These are phyloP conservation scores for Coemansia sp. DNA, from an alignment of 192 early-diverging fungal species.

Conservation along the genomic window DNA sequence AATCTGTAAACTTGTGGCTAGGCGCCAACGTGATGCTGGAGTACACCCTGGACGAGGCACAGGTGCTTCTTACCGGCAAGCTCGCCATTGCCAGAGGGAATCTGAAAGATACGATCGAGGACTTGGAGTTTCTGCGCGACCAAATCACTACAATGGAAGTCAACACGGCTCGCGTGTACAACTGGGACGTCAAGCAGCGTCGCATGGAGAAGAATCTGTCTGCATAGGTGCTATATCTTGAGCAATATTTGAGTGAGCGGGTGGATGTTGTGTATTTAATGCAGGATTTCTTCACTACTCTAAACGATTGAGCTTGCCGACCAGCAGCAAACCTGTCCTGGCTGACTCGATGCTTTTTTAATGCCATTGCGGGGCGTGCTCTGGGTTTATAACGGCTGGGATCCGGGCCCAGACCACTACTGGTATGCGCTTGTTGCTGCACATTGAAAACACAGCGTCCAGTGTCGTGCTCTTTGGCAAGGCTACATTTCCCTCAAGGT, in stretches of 20 bases:
- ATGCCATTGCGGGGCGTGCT: constrained; percentile 28
- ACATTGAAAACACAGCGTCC: constrained; percentile 10
- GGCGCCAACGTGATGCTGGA: constrained; percentile 99
- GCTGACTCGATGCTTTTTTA: neutral
- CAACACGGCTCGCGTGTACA: constrained; percentile 94
- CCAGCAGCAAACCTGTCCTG: neutral
- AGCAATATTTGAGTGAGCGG: neutral
- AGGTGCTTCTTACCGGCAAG: constrained; percentile 74
- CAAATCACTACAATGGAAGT: constrained; percentile 99
- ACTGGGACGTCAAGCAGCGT: constrained; percentile 95
- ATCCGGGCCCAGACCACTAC: constrained; percentile 37
- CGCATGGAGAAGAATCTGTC: constrained; percentile 16
- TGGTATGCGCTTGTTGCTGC: constrained; percentile 14
- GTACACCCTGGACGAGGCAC: constrained; percentile 87
- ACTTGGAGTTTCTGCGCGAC: constrained; percentile 89
- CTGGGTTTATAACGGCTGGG: constrained; percentile 14
- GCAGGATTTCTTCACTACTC: neutral
- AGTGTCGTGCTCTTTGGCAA: constrained; percentile 29
- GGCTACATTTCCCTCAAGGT: constrained; percentile 27
- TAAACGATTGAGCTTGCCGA: neutral
- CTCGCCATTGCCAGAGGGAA: constrained; percentile 69
- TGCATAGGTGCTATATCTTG: neutral
- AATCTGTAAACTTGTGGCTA: constrained; percentile 91
- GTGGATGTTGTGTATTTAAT: constrained; percentile 4
- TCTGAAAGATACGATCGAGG: constrained; percentile 78